These are phyloP conservation scores for Rusavskia elegans DNA, from an alignment of 495 filamentous ascomycete species.

Conservation along the genomic window DNA sequence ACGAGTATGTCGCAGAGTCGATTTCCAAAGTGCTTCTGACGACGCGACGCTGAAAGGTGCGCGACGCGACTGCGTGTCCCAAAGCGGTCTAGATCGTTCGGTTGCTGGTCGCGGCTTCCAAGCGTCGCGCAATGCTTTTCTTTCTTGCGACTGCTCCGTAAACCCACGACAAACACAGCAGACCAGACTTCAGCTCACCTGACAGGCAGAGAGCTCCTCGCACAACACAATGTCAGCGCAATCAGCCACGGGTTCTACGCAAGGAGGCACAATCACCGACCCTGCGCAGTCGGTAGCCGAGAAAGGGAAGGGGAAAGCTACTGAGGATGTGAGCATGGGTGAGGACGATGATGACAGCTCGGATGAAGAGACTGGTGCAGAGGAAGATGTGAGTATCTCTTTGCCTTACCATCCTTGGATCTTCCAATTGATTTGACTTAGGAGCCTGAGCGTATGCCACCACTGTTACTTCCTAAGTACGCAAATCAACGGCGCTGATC, in stretches of 20 bases:
- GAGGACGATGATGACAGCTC: constrained; percentile 53
- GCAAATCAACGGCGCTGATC: constrained; percentile 4
- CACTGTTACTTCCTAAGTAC: no score
- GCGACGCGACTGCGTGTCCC: not conserved
- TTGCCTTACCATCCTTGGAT: not conserved
- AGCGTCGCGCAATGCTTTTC: no score
- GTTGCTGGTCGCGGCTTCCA: no score
- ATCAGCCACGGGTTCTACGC: not conserved
- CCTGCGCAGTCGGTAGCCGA: constrained; percentile 22
- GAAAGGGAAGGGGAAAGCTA: constrained; percentile 47
- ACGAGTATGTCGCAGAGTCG: no score
- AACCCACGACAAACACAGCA: no score
- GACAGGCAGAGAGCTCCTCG: not conserved
- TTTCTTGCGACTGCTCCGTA: no score
- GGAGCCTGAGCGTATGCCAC: constrained; percentile 3
- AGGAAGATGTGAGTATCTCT: constrained; percentile 36
- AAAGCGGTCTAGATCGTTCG: not conserved
- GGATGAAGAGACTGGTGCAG: constrained; percentile 45
- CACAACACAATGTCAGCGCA: not conserved
- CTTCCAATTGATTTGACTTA: not conserved
- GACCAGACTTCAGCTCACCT: no score
- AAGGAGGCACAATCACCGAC: constrained; percentile 3
- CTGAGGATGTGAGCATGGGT: constrained; percentile 45
- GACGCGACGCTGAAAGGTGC: not conserved
- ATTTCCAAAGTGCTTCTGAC: no score